Base-by-base conservation (phyloP, 352 stramenopile species). In the Phytophthora cactorum region DNA sequence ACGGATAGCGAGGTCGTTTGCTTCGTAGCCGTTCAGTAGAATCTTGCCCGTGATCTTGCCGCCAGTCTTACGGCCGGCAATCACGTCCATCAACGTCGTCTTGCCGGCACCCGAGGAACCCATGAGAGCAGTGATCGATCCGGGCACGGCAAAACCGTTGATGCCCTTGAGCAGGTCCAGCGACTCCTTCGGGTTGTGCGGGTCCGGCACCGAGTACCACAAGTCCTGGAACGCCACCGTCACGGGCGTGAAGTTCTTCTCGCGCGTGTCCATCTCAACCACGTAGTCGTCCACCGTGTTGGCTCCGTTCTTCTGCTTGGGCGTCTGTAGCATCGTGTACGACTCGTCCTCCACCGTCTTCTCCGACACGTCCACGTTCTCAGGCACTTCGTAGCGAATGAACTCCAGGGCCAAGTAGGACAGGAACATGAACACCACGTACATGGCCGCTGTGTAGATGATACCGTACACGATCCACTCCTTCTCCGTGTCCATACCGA, bases 391-490 rank as follows among this genome's bases (percentile, higher is more conserved):
- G 55, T 70, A 70, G 9, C 63, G 63, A 43, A 59, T n/a, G 17
- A 61, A 51, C 41, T 66, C 63, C 6, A 70, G 63, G 2, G 63
- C 43, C 14, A 70, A 15, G 47, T 56, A 66, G 0, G 63, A 70
- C 29, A 70, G 14, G 15, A 66, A 14, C 63, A 70, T 70, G 55
- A 70, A 70, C 10, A 66, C 32, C 41, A 79, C 68, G 44, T 62
- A 71, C 15, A 61, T 22, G 28, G 45, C 49, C 31, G 66, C 55
- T 8, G n/a, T 17, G 28, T 65, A 64, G 25, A 56, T 52, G 3
- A 81, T 8, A 4, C 63, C 63, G 45, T 70, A 70, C 3, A 14
- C 63, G 4, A 70, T 57, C 63, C 63, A 70, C 22, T 41, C 38
- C 25, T 36, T 70, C 22, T 53, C 63, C 29, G 63, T 64, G n/a